Evolutionary conservation across 257 asterid species (phyloP).

Genomic region (Penstemon eatonii): DNA sequence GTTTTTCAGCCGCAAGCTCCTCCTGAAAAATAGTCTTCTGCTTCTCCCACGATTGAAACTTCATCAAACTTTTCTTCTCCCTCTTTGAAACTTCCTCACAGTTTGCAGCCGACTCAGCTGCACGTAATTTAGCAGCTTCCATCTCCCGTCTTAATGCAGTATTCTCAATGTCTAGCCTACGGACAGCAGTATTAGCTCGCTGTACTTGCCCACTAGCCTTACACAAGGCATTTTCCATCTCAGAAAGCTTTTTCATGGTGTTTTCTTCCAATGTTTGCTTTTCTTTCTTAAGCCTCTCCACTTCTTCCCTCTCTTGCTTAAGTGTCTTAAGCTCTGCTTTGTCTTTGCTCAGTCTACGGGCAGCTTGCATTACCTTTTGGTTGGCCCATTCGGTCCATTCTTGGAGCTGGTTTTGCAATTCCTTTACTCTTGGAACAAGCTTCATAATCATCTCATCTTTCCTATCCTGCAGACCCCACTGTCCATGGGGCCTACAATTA

Average conservation of each 20-base stretch:
- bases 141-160: conserved; percentile 63
- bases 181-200: conserved; percentile 69
- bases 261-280: conserved; percentile 69
- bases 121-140: conserved; percentile 77
- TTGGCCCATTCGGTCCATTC: conserved; percentile 99
- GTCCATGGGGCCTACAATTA: conserved; percentile 37
- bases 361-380: conserved; percentile 98
- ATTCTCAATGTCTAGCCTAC: conserved; percentile 80
- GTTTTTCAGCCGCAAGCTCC: conserved; percentile 70
- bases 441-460: conserved; percentile 83
- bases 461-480: conserved; percentile 63
- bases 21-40: conserved; percentile 69
- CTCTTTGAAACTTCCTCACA: conserved; percentile 73
- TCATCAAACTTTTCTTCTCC: conserved; percentile 70
- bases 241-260: conserved; percentile 74
- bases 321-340: conserved; percentile 86
- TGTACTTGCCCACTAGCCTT: conserved; percentile 87
- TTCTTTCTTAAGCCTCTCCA: conserved; percentile 85
- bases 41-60: conserved; percentile 88
- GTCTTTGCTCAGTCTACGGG: conserved; percentile 84
- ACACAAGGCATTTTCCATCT: conserved; percentile 83
- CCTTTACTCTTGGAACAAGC: conserved; percentile 69
- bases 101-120: conserved; percentile 72
- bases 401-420: conserved; percentile 79
- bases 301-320: conserved; percentile 90